These are phyloP conservation scores for Takashimella koratensis DNA, from an alignment of 1,284 basidiomycete species.

Conservation along the genomic window DNA sequence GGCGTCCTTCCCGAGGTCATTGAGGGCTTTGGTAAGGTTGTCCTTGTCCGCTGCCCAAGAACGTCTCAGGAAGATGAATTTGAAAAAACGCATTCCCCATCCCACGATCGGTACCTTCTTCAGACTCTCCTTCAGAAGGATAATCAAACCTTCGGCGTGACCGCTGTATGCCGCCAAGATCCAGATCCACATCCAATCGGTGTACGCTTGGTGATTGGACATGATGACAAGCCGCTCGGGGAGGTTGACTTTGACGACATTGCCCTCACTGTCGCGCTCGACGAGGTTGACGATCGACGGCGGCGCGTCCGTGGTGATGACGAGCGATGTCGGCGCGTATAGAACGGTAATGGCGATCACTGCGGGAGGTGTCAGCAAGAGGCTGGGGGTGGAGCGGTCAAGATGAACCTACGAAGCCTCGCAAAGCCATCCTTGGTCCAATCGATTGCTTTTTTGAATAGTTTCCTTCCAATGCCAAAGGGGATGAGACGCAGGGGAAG, in stretches of 20 bases:
- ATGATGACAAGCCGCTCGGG: conserved; percentile 74
- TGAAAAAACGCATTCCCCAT: conserved; percentile 83
- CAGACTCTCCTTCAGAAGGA: conserved; percentile 83
- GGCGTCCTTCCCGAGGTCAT: conserved; percentile 53
- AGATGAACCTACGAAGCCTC: conserved; percentile 59
- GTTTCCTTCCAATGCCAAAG: conserved; percentile 41
- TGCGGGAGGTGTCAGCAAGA: no score
- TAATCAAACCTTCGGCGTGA: conserved; percentile 65
- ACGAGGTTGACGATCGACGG: conserved; percentile 48
- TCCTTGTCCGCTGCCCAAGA: conserved; percentile 78
- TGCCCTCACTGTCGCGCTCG: conserved; percentile 56
- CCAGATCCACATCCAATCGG: conserved; percentile 87
- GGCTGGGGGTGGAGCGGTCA: no score
- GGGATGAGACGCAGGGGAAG: conserved; percentile 54
- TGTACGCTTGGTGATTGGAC: conserved; percentile 81
- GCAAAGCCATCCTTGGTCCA: conserved; percentile 81
- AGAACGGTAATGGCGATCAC: conserved; percentile 57
- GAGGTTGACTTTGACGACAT: conserved; percentile 61
- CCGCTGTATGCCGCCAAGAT: conserved; percentile 72
- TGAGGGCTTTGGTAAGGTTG: conserved; percentile 53
- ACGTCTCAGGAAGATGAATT: conserved; percentile 82
- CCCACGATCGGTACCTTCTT: conserved; percentile 84
- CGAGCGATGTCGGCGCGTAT: conserved; percentile 73
- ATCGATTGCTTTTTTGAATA: conserved; percentile 66
- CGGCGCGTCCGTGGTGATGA: conserved; percentile 56